A percentile compares a stretch with the other conserved stretches of the same genome.
These are phyloP conservation scores for Botrytis galanthina DNA, from an alignment of 2,329 filamentous ascomycete species.

Conservation along the genomic window DNA sequence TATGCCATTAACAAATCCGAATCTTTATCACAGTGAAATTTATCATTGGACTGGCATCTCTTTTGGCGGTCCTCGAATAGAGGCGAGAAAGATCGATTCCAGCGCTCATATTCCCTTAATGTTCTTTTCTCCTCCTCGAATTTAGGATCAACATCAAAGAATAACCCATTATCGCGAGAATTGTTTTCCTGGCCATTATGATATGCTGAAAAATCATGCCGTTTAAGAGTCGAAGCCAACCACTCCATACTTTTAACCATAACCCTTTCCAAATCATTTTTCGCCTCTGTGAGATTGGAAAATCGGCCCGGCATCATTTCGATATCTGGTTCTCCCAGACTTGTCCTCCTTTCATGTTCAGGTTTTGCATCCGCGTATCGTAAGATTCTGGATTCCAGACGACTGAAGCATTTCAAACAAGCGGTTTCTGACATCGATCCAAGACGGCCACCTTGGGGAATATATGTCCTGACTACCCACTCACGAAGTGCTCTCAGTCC, in stretches of 20 bases:
- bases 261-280: slow-evolving; percentile 25
- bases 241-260: slow-evolving; percentile 33
- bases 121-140: slow-evolving; percentile 28
- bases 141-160: slow-evolving; percentile 31
- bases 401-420: background rate
- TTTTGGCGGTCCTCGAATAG: slow-evolving; percentile 17
- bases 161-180: slow-evolving; percentile 19
- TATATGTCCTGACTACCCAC: background rate
- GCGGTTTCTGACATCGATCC: background rate
- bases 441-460: slow-evolving; percentile 8
- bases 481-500: slow-evolving; percentile 1
- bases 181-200: background rate
- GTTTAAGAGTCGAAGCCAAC: slow-evolving; percentile 30
- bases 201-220: slow-evolving; percentile 26
- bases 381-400: background rate
- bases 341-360: background rate
- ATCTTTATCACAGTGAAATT: slow-evolving; percentile 4
- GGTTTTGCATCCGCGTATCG: background rate
- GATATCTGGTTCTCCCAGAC: slow-evolving; percentile 23
- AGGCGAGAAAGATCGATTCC: slow-evolving; percentile 30
- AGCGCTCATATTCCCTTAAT: slow-evolving; percentile 30
- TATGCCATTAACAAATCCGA: slow-evolving; percentile 10
- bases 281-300: slow-evolving; percentile 23
- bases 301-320: slow-evolving; percentile 30
- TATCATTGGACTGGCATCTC: slow-evolving; percentile 23